Evolutionary conservation across 345 rosid species (phyloP).

Genomic region (Aegle marmelos): DNA sequence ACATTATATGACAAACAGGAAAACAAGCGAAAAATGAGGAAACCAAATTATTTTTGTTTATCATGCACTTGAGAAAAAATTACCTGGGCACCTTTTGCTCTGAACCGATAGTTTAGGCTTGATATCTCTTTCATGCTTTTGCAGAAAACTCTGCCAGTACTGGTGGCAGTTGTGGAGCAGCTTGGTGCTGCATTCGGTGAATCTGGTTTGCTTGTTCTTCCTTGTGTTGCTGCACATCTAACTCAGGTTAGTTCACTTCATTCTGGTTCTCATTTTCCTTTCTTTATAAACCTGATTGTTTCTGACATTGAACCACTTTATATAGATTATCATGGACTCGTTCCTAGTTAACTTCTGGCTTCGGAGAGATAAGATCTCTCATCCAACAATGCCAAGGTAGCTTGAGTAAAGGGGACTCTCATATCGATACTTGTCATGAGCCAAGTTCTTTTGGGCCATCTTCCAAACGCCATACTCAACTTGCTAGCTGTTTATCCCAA

Average conservation of each 20-base stretch:
- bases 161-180: conserved; percentile 89
- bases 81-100: neutral
- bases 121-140: conserved; percentile 9
- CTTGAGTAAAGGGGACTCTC: conserved; percentile 20
- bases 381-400: conserved; percentile 35
- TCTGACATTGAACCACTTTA: neutral
- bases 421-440: neutral
- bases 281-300: neutral
- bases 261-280: neutral
- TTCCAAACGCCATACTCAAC: neutral
- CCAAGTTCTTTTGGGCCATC: neutral
- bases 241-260: conserved; percentile 48
- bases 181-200: conserved; percentile 83
- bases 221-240: conserved; percentile 89
- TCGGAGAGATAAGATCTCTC: conserved; percentile 36
- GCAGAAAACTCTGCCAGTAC: conserved; percentile 89
- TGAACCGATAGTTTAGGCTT: neutral
- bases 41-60: neutral
- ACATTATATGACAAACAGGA: too few relatives aligned
- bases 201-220: conserved; percentile 85
- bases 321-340: conserved; percentile 66
- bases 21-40: neutral
- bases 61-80: neutral
- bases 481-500: too few relatives aligned
- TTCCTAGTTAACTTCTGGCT: conserved; percentile 57